phyloP scores from a whole-genome alignment of 108 stramenopile species.

The Parietichytrium sp. region DNA sequence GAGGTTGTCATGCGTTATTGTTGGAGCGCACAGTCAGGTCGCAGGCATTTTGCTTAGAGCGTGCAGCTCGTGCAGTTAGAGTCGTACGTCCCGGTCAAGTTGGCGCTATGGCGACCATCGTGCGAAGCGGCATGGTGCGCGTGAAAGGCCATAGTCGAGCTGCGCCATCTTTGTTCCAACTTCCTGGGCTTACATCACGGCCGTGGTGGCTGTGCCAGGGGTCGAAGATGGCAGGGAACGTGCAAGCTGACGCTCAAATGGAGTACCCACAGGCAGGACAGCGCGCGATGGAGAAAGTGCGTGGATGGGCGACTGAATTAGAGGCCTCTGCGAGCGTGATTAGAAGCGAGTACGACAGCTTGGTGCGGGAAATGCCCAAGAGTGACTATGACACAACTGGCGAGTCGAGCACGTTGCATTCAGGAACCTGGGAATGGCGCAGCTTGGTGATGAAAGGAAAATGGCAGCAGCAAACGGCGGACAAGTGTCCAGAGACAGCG shows the following conservation, averaged over 20 bases:
- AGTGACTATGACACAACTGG: neutral
- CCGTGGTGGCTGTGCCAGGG: neutral
- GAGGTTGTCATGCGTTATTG: too few relatives aligned
- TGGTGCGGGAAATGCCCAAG: neutral
- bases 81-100: too few relatives aligned
- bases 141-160: neutral
- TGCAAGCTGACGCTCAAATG: too few relatives aligned
- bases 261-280: too few relatives aligned
- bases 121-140: conserved; percentile 32
- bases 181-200: neutral
- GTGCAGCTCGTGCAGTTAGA: too few relatives aligned
- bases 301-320: neutral
- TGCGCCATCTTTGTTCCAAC: neutral
- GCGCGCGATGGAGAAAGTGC: too few relatives aligned
- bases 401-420: neutral
- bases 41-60: too few relatives aligned
- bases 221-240: too few relatives aligned
- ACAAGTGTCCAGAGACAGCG: conserved; percentile 24
- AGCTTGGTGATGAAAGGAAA: conserved; percentile 9
- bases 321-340: neutral
- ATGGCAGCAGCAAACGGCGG: neutral
- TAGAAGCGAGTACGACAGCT: neutral
- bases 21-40: too few relatives aligned
- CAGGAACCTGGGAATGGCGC: conserved; percentile 27
- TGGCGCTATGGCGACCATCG: conserved; percentile 34